phyloP scores from a whole-genome alignment of 2,329 filamentous ascomycete species.

The Aspergillus pseudonomiae region DNA sequence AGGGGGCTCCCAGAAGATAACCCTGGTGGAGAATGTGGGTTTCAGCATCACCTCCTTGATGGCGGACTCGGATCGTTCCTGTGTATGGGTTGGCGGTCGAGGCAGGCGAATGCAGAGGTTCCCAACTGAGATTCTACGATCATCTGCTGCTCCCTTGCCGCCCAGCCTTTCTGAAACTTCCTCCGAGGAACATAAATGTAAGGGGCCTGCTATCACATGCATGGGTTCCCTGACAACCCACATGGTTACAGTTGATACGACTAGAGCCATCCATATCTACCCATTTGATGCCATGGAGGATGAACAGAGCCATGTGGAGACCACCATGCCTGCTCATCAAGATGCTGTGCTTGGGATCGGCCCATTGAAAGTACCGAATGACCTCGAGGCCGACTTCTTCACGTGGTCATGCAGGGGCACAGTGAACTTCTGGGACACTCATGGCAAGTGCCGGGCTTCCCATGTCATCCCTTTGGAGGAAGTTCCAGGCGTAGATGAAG shows the following conservation, averaged over 20 bases:
- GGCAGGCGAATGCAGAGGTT: conserved; percentile 59
- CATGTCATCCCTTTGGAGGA: conserved; percentile 73
- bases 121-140: conserved; percentile 43
- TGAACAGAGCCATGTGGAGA: conserved; percentile 31
- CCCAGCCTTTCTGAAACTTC: conserved; percentile 27
- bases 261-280: conserved; percentile 68
- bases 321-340: conserved; percentile 58
- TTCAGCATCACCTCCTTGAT: conserved; percentile 71
- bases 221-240: conserved; percentile 70
- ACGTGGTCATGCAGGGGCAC: conserved; percentile 85
- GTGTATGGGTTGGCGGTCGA: conserved; percentile 70
- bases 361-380: conserved; percentile 62
- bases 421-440: conserved; percentile 78
- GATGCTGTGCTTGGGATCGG: conserved; percentile 71
- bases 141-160: conserved; percentile 30
- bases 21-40: conserved; percentile 65
- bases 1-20: conserved; percentile 70
- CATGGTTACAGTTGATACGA: conserved; percentile 74
- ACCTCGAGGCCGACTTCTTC: conserved; percentile 71
- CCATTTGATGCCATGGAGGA: conserved; percentile 51
- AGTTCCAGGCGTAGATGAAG: conserved; percentile 45
- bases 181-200: conserved; percentile 26
- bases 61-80: conserved; percentile 57
- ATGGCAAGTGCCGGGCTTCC: conserved; percentile 68
- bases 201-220: conserved; percentile 57